phyloP scores from a whole-genome alignment of 2,329 filamentous ascomycete genomes.

The Monilinia fructicola region DNA sequence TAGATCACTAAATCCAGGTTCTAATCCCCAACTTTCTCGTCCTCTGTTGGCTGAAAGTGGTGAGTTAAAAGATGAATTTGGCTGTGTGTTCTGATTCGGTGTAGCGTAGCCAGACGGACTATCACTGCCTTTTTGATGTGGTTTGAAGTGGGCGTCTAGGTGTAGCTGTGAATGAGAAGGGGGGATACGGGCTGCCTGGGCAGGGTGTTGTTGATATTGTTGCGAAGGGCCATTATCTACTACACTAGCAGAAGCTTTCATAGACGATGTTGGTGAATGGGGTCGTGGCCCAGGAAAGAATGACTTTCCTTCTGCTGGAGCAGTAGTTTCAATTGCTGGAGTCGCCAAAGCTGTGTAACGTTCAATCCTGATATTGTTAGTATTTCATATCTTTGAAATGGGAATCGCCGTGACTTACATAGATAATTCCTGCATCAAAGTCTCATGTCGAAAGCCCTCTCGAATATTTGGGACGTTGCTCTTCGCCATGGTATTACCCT shows the following conservation, averaged over 20 bases:
- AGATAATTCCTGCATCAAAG: constrained; percentile 75
- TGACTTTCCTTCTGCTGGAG: constrained; percentile 34
- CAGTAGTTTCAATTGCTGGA: constrained; percentile 23
- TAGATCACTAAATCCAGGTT: constrained; percentile 44
- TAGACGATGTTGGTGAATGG: constrained; percentile 40
- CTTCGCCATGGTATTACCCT: constrained; percentile 90
- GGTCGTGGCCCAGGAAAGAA: constrained; percentile 35
- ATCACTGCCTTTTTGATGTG: constrained; percentile 26
- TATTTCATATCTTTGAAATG: not conserved
- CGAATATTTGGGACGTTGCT: constrained; percentile 94
- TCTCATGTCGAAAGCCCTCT: constrained; percentile 86
- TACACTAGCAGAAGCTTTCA: constrained; percentile 35
- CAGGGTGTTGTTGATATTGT: constrained; percentile 38
- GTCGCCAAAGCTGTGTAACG: constrained; percentile 38
- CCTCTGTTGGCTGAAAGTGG: constrained; percentile 31
- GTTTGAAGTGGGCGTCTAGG: constrained; percentile 26
- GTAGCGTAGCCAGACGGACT: constrained; percentile 26
- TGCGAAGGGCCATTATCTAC: constrained; percentile 25
- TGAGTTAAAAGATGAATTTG: constrained; percentile 24
- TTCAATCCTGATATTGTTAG: constrained; percentile 39
- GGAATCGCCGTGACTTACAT: constrained; percentile 60
- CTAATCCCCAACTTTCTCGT: constrained; percentile 44
- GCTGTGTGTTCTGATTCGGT: constrained; percentile 18
- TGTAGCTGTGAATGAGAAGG: constrained; percentile 33
- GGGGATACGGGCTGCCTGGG: constrained; percentile 40